Conservation (phyloP, 129 eudicot genomes). For the Arctium lappa region DNA sequence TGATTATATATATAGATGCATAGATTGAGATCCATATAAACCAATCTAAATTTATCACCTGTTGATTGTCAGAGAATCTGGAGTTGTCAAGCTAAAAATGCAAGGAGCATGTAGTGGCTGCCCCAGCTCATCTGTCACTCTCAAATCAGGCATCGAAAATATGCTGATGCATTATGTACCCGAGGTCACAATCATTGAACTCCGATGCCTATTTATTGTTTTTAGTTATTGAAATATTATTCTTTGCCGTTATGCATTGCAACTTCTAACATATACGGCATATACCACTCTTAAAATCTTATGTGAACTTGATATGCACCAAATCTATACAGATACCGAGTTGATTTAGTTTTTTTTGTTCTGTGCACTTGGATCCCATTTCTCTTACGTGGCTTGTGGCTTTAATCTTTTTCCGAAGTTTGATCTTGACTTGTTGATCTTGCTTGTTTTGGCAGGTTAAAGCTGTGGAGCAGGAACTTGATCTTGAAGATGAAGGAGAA, state of each 20-base stretch:
- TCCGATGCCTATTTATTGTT: neutral
- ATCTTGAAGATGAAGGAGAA: constrained; percentile 66
- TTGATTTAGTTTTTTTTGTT: neutral
- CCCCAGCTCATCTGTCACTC: constrained; percentile 97
- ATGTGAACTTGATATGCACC: neutral
- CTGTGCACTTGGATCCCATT: neutral
- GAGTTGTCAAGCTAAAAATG: constrained; percentile 90
- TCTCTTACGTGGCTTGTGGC: neutral
- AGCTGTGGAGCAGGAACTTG: constrained; percentile 90
- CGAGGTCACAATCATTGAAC: constrained; percentile 43
- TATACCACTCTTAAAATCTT: neutral
- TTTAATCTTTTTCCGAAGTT: neutral
- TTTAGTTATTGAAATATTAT: neutral
- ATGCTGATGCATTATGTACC: constrained; percentile 99
- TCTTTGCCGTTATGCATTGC: neutral
- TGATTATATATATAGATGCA: neutral
- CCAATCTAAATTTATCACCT: neutral
- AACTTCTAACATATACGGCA: neutral
- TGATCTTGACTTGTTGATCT: constrained; percentile 7
- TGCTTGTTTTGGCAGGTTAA: constrained; percentile 49
- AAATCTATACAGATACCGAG: neutral
- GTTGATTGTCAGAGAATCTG: constrained; percentile 54
- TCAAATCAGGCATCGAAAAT: constrained; percentile 96
- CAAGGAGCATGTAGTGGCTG: constrained; percentile 99
- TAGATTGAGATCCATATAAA: constrained; percentile 1